These are phyloP conservation scores for Pythium sukuiense DNA, from an alignment of 352 stramenopile species.

Conservation along the genomic window DNA sequence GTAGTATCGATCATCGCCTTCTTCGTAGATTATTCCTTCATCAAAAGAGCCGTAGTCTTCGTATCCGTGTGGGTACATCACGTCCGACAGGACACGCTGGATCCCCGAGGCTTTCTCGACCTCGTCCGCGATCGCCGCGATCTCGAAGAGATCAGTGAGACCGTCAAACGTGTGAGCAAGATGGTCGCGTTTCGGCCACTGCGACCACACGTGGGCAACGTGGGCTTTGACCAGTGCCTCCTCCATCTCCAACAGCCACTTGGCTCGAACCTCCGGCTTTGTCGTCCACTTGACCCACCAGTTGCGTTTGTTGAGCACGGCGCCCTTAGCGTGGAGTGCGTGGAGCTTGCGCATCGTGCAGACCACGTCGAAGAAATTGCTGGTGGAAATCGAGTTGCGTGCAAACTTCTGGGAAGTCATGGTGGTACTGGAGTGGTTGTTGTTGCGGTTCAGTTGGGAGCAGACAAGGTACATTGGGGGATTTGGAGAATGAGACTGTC, in stretches of 20 bases:
- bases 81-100: neutral
- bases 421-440: too few species aligned
- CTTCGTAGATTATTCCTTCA: conserved; percentile 8
- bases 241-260: conserved; percentile 30
- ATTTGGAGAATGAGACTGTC: too few species aligned
- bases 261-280: conserved; percentile 13
- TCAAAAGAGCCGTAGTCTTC: conserved; percentile 6
- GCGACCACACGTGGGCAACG: neutral
- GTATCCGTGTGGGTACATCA: neutral
- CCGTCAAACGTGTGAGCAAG: neutral
- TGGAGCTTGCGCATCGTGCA: conserved; percentile 29
- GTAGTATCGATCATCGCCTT: too few species aligned
- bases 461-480: too few species aligned
- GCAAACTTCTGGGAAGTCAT: too few species aligned
- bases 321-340: conserved; percentile 26
- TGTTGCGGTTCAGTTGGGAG: too few species aligned
- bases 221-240: conserved; percentile 14
- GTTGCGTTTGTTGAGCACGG: conserved; percentile 23
- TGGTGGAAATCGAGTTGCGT: too few species aligned
- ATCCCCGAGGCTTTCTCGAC: neutral
- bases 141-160: neutral
- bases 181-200: neutral
- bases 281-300: conserved; percentile 25
- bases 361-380: too few species aligned
- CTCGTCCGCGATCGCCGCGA: too few species aligned